Conservation (phyloP, 2,329 filamentous ascomycete species). For the Clarireedia paspali region DNA sequence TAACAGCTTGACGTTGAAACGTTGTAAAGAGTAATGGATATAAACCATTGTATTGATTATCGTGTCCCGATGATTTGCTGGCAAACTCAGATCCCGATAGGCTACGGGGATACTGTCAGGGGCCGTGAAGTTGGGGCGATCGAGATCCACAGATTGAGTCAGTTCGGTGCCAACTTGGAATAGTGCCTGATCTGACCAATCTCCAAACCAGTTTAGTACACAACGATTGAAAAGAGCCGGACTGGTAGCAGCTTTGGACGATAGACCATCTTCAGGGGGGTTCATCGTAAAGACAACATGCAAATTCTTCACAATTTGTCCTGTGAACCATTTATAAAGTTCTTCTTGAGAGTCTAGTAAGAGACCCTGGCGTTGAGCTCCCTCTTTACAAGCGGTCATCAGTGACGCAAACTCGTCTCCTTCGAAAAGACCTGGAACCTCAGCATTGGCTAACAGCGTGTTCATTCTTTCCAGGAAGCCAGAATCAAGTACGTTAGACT, state of each 20-base stretch:
- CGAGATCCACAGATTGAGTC: conserved; percentile 91
- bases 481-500: conserved; percentile 96
- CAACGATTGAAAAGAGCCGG: conserved; percentile 98
- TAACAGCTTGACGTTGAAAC: conserved; percentile 79
- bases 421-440: conserved; percentile 96
- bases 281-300: conserved; percentile 99
- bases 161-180: conserved; percentile 97
- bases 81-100: conserved; percentile 76
- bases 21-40: conserved; percentile 89
- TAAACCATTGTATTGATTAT: conserved; percentile 99
- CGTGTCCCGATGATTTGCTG: conserved; percentile 82
- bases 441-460: conserved; percentile 95
- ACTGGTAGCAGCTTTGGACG: conserved; percentile 94
- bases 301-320: conserved; percentile 97
- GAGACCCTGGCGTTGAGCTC: conserved; percentile 89
- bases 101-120: conserved; percentile 91
- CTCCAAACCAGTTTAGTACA: conserved; percentile 98
- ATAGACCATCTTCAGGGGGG: conserved; percentile 87
- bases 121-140: conserved; percentile 75
- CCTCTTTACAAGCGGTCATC: conserved; percentile 99
- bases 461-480: conserved; percentile 99
- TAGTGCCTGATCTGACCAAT: conserved; percentile 98
- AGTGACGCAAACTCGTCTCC: conserved; percentile 97
- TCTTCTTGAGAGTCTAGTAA: conserved; percentile 97
- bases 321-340: conserved; percentile 99